A percentile compares a stretch with the other conserved stretches of the same genome.
Conservation (phyloP, 306 rosid genomes). For the Vigna nakashimae region DNA sequence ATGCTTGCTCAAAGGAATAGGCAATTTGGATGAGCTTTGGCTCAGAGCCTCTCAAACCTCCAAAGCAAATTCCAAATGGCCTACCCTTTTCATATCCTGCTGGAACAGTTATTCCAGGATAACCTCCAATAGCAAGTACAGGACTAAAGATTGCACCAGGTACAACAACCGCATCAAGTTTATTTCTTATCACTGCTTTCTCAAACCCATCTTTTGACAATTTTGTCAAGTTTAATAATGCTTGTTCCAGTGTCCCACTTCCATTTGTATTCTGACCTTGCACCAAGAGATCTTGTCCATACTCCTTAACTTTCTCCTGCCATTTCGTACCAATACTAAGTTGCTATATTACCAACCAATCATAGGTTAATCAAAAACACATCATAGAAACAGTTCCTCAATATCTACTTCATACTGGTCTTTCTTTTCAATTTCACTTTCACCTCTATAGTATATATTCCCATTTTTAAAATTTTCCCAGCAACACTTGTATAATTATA, state of each 20-base stretch:
- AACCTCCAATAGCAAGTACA: slow-evolving; percentile 68
- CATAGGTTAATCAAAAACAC: no score
- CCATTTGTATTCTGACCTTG: slow-evolving; percentile 49
- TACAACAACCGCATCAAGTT: slow-evolving; percentile 63
- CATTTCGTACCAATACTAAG: not conserved
- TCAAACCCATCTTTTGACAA: slow-evolving; percentile 43
- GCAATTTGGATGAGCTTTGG: slow-evolving; percentile 69
- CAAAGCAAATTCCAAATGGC: slow-evolving; percentile 74
- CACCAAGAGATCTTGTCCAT: slow-evolving; percentile 46
- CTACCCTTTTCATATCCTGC: slow-evolving; percentile 59
- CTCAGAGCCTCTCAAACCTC: slow-evolving; percentile 74
- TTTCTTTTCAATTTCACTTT: no score
- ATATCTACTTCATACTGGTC: no score
- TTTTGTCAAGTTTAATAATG: slow-evolving; percentile 39
- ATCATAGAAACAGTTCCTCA: no score
- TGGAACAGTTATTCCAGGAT: slow-evolving; percentile 74
- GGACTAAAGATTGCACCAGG: slow-evolving; percentile 32
- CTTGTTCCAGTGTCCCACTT: slow-evolving; percentile 29
- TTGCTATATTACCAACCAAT: no score
- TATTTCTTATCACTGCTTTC: slow-evolving; percentile 45
- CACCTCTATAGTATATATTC: no score
- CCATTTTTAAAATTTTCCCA: no score
- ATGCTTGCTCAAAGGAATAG: slow-evolving; percentile 73
- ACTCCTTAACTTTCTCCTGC: slow-evolving; percentile 53
- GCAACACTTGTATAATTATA: no score